Evolutionary conservation across 108 stramenopile species (phyloP).

Genomic region (Nannochloropsis granulata): DNA sequence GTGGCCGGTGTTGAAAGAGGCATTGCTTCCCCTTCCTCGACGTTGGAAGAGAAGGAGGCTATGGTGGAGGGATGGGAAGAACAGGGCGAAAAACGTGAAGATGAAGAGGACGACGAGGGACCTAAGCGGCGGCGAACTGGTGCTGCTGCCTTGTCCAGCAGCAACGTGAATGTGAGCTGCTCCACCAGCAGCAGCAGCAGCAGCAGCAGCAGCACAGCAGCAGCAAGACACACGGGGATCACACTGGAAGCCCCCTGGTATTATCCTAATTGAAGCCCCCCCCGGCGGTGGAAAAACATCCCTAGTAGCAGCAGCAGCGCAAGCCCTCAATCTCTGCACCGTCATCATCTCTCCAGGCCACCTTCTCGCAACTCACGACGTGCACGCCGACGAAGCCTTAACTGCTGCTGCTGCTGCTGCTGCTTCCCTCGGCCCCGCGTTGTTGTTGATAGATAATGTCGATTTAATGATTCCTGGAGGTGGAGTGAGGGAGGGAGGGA

Average conservation of each 20-base stretch:
- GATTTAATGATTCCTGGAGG: not conserved
- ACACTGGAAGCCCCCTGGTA: not conserved
- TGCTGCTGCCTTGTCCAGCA: too few species aligned
- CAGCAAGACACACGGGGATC: too few species aligned
- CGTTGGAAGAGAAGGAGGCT: too few species aligned
- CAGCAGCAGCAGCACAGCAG: too few species aligned
- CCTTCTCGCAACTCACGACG: not conserved
- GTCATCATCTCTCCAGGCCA: not conserved
- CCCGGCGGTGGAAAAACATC: not conserved
- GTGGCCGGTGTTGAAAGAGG: too few species aligned
- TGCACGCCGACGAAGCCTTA: not conserved
- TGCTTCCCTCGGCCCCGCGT: not conserved
- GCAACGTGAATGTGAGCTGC: too few species aligned
- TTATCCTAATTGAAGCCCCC: not conserved
- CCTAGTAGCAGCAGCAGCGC: not conserved
- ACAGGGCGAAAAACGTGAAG: too few species aligned
- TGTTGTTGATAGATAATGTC: not conserved
- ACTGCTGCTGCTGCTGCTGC: not conserved
- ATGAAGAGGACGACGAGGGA: too few species aligned
- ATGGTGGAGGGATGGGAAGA: too few species aligned
- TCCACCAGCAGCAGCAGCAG: too few species aligned
- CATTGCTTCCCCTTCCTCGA: too few species aligned
- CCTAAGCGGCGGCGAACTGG: too few species aligned
- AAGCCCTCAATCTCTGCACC: not conserved
- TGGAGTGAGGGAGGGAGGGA: not conserved